Conservation (phyloP, 345 rosid genomes). For the Carallia brachiata region DNA sequence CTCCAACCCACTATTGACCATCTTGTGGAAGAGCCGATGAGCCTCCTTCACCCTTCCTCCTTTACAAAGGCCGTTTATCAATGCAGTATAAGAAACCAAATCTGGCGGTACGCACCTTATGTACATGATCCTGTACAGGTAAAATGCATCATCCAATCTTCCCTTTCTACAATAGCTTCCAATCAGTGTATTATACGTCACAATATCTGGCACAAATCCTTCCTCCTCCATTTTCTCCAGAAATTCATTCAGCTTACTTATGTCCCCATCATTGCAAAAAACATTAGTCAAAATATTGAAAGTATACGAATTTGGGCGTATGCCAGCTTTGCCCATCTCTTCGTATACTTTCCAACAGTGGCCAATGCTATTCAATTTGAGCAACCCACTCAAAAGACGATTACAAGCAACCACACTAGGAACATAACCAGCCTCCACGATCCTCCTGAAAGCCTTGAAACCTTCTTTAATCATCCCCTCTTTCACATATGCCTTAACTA, state of each 20-base stretch:
- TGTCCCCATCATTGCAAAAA: slow-evolving; percentile 53
- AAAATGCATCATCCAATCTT: slow-evolving; percentile 71
- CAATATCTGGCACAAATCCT: slow-evolving; percentile 87
- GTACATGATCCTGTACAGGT: slow-evolving; percentile 74
- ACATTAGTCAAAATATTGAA: slow-evolving; percentile 76
- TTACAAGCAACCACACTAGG: slow-evolving; percentile 78
- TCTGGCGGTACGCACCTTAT: slow-evolving; percentile 64
- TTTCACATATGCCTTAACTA: slow-evolving; percentile 21
- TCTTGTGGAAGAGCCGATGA: slow-evolving; percentile 72
- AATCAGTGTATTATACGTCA: slow-evolving; percentile 80
- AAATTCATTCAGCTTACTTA: slow-evolving; percentile 56
- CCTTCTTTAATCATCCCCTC: slow-evolving; percentile 34
- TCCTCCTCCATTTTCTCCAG: slow-evolving; percentile 95
- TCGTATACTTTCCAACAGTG: slow-evolving; percentile 74
- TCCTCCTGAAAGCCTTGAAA: slow-evolving; percentile 40
- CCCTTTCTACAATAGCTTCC: slow-evolving; percentile 71
- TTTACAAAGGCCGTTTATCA: slow-evolving; percentile 80
- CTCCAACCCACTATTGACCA: slow-evolving; percentile 60
- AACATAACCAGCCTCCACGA: slow-evolving; percentile 44
- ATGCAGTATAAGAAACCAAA: slow-evolving; percentile 71
- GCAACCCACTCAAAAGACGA: slow-evolving; percentile 65
- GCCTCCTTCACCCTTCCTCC: slow-evolving; percentile 73
- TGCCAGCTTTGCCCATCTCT: slow-evolving; percentile 59
- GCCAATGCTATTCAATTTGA: slow-evolving; percentile 46
- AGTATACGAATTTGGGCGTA: slow-evolving; percentile 59